phyloP scores from a whole-genome alignment of 768 basidiomycete genomes.

The Auriscalpium microsporum region DNA sequence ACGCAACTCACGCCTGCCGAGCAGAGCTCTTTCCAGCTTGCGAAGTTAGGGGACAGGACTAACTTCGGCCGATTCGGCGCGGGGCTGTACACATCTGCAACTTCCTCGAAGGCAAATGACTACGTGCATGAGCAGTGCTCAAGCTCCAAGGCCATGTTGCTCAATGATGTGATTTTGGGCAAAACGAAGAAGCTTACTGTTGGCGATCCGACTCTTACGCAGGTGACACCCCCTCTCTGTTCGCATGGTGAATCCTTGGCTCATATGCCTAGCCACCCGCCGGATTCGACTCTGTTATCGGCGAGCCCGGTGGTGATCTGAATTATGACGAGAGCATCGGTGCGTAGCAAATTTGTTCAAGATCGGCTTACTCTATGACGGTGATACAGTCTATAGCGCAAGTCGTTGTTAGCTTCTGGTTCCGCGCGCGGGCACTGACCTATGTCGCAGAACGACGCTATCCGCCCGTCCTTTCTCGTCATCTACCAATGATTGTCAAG shows the following conservation, averaged over 20 bases:
- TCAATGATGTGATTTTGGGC: constrained; percentile 20
- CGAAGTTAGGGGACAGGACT: constrained; percentile 6
- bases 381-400: constrained; percentile 14
- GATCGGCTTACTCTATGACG: background rate
- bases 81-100: constrained; percentile 22
- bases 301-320: constrained; percentile 20
- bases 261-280: constrained; percentile 14
- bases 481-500: constrained; percentile 2
- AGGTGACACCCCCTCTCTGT: constrained; percentile 7
- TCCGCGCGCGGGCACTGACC: background rate
- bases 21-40: constrained; percentile 17
- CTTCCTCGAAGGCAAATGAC: constrained; percentile 21
- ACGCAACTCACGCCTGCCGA: background rate
- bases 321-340: constrained; percentile 22
- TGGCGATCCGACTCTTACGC: constrained; percentile 7
- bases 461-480: constrained; percentile 17
- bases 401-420: background rate
- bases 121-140: constrained; percentile 11
- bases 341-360: constrained; percentile 2
- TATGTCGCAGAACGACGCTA: constrained; percentile 17
- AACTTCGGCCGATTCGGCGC: constrained; percentile 19
- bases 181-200: constrained; percentile 11
- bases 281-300: constrained; percentile 18
- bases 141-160: constrained; percentile 14
- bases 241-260: background rate